Percentiles rank a stretch among this genome's conserved stretches.
phyloP scores from a whole-genome alignment of 768 basidiomycete genomes.

The Tulasnella sp. region DNA sequence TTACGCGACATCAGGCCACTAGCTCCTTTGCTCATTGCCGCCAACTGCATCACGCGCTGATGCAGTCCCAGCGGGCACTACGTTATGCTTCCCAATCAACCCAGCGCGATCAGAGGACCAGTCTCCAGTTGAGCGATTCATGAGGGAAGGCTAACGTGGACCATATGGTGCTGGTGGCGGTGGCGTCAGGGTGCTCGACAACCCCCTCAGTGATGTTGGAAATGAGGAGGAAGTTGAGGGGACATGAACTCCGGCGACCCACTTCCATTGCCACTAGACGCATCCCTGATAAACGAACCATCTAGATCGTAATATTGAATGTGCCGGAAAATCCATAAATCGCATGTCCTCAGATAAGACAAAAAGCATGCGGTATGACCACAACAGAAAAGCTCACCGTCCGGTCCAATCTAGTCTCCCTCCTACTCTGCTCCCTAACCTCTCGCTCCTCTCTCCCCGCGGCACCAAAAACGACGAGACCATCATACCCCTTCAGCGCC shows the following conservation, averaged over 20 bases:
- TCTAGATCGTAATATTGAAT: slow-evolving; percentile 20
- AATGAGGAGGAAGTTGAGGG: too few relatives aligned
- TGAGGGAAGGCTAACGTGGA: slow-evolving; percentile 39
- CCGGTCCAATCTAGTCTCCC: slow-evolving; percentile 53
- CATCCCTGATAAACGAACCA: slow-evolving; percentile 19
- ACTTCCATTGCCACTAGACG: slow-evolving; percentile 4
- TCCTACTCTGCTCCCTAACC: slow-evolving; percentile 58
- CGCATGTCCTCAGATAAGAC: too few relatives aligned
- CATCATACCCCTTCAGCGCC: slow-evolving; percentile 63
- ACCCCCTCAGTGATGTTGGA: not conserved
- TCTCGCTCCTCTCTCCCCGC: slow-evolving; percentile 42
- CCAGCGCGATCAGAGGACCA: not conserved
- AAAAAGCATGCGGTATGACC: too few relatives aligned
- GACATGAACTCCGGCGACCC: slow-evolving; percentile 16
- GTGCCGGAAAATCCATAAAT: slow-evolving; percentile 16
- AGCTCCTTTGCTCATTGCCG: too few relatives aligned
- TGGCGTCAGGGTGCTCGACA: slow-evolving; percentile 38
- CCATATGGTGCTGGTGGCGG: slow-evolving; percentile 55
- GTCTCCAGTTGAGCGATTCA: not conserved
- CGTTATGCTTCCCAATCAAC: not conserved
- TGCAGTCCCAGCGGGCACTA: too few relatives aligned
- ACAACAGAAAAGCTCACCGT: slow-evolving; percentile 43
- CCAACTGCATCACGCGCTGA: too few relatives aligned
- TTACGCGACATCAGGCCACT: too few relatives aligned
- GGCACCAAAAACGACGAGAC: slow-evolving; percentile 54